Conservation (phyloP, 495 filamentous ascomycete species). For the Acidomyces sp. region DNA sequence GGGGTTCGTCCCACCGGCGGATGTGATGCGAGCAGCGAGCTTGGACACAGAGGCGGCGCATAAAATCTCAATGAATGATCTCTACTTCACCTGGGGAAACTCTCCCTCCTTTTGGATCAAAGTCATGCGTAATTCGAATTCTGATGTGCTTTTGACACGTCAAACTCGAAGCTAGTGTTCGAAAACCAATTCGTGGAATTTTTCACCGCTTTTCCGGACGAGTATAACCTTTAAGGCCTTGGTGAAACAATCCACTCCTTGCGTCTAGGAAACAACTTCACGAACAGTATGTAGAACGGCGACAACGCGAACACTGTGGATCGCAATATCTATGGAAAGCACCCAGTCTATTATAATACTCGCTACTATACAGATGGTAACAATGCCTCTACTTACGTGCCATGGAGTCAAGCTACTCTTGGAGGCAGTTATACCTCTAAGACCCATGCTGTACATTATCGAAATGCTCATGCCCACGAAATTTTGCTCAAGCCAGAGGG, state of each 20-base stretch:
- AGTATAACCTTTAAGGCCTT: too few relatives aligned
- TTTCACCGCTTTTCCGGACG: too few relatives aligned
- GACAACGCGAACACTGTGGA: slow-evolving; percentile 16
- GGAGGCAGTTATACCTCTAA: slow-evolving; percentile 3
- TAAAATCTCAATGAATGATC: too few relatives aligned
- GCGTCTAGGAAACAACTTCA: slow-evolving; percentile 16
- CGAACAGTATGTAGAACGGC: slow-evolving; percentile 12
- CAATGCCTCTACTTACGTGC: not conserved
- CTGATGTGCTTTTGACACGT: too few relatives aligned
- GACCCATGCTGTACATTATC: slow-evolving; percentile 19
- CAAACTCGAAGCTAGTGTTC: too few relatives aligned
- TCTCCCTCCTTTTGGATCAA: too few relatives aligned
- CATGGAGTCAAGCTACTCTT: slow-evolving; percentile 17
- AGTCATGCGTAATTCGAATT: too few relatives aligned
- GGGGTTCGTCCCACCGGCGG: too few relatives aligned
- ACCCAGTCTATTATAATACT: slow-evolving; percentile 4
- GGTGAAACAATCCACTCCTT: slow-evolving; percentile 16
- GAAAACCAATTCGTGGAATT: too few relatives aligned
- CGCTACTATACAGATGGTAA: not conserved
- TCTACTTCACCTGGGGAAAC: too few relatives aligned
- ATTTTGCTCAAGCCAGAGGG: slow-evolving; percentile 14
- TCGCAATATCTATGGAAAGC: slow-evolving; percentile 14
- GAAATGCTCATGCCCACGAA: slow-evolving; percentile 22
- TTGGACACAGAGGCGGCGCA: too few relatives aligned
- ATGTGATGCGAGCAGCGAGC: too few relatives aligned